phyloP scores from a whole-genome alignment of 352 stramenopile genomes.

The Phytopythium delawarense region DNA sequence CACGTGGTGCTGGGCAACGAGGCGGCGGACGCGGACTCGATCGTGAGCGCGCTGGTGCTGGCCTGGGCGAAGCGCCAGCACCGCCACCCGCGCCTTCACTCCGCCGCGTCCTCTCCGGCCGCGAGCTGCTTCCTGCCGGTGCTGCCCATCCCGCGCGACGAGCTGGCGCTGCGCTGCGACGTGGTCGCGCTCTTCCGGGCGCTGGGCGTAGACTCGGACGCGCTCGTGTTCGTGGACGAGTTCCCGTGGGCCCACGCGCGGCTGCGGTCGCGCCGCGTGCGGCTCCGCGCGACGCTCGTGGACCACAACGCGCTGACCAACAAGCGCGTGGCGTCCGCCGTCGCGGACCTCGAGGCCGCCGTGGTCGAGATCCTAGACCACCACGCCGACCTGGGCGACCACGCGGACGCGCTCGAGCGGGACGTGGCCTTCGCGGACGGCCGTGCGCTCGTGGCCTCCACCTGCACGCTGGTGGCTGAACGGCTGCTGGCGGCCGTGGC shows the following conservation, averaged over 20 bases:
- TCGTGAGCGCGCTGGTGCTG: conserved; percentile 73
- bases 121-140: conserved; percentile 34
- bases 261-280: conserved; percentile 1
- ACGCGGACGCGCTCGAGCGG: conserved; percentile 28
- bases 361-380: conserved; percentile 79
- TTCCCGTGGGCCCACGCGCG: conserved; percentile 47
- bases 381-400: conserved; percentile 58
- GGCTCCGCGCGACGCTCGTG: conserved; percentile 47
- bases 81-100: neutral
- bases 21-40: conserved; percentile 77
- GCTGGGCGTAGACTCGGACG: conserved; percentile 42
- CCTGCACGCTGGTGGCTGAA: conserved; percentile 78
- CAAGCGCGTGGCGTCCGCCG: conserved; percentile 34
- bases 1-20: conserved; percentile 79
- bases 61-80: conserved; percentile 37
- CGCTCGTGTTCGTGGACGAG: conserved; percentile 76
- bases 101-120: neutral
- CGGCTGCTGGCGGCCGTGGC: conserved; percentile 21
- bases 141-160: conserved; percentile 52
- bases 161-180: conserved; percentile 66
- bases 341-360: conserved; percentile 10
- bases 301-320: conserved; percentile 75
- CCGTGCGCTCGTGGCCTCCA: conserved; percentile 66
- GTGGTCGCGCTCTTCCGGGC: conserved; percentile 53
- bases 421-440: conserved; percentile 71